Evolutionary conservation across 164 flowering plant genomes (phyloP).

Genomic region (Taxillus chinensis): DNA sequence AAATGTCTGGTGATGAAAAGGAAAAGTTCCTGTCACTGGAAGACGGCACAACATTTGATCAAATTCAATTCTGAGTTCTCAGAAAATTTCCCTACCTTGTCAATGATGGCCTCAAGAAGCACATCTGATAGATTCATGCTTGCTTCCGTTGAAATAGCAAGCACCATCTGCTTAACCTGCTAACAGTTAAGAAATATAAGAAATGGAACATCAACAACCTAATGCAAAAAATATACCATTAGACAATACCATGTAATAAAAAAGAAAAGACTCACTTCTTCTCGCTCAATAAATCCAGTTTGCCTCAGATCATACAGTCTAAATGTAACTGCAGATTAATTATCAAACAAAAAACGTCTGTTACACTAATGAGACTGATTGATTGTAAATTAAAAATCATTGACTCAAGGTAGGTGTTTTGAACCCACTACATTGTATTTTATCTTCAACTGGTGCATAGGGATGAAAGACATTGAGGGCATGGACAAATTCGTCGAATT

Average conservation of each 20-base stretch:
- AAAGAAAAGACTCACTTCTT: conserved; percentile 47
- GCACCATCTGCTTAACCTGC: conserved; percentile 85
- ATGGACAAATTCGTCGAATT: conserved; percentile 77
- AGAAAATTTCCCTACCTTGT: conserved; percentile 32
- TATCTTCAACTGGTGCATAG: conserved; percentile 52
- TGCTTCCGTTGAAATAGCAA: conserved; percentile 64
- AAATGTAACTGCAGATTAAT: conserved; percentile 63
- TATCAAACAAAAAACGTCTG: conserved; percentile 1
- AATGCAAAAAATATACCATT: not conserved
- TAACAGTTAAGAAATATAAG: conserved; percentile 1
- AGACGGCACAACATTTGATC: not conserved
- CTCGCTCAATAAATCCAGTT: conserved; percentile 79
- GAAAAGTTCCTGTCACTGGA: not conserved
- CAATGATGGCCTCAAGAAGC: conserved; percentile 62
- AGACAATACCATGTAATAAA: not conserved
- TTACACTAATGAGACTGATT: not conserved
- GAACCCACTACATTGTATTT: conserved; percentile 62
- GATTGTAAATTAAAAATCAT: not conserved
- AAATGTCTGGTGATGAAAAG: conserved; percentile 48
- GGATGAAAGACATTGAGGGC: conserved; percentile 84
- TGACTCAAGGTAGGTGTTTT: not conserved
- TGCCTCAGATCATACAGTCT: conserved; percentile 73
- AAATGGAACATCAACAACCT: not conserved
- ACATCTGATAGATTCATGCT: conserved; percentile 62
- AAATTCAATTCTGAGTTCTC: not conserved